Evolutionary conservation across 2,329 filamentous ascomycete species (phyloP).

Genomic region (Paracamarosporium sp.): DNA sequence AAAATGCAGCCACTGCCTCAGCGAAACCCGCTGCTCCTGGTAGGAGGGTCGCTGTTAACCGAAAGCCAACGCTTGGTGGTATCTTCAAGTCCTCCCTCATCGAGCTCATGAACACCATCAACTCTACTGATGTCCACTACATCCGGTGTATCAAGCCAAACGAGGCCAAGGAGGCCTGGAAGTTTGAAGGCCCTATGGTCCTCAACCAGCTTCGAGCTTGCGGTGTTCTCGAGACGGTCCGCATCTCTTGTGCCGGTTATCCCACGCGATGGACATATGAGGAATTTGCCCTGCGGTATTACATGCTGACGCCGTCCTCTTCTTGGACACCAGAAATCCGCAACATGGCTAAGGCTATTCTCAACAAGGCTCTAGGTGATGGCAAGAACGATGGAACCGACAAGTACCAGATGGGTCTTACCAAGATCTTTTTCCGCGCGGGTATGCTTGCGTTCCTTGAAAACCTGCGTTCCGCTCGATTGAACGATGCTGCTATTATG

Average conservation of each 20-base stretch:
- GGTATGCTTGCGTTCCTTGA: conserved; percentile 99
- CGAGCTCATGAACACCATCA: conserved; percentile 97
- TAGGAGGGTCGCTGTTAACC: conserved; percentile 88
- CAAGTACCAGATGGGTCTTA: conserved; percentile 96
- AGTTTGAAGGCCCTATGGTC: conserved; percentile 98
- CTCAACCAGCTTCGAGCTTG: conserved; percentile 95
- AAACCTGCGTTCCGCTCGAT: conserved; percentile 85
- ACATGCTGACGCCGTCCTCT: conserved; percentile 91
- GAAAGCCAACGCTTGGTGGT: conserved; percentile 95
- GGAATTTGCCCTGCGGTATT: conserved; percentile 96
- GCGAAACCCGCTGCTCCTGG: conserved; percentile 77
- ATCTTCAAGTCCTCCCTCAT: conserved; percentile 99
- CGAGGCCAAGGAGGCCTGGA: conserved; percentile 95
- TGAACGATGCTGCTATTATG: conserved; percentile 95
- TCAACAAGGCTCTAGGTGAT: conserved; percentile 79
- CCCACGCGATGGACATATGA: conserved; percentile 99
- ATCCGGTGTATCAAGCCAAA: conserved; percentile 99
- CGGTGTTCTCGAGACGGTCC: conserved; percentile 97
- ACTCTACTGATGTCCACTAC: conserved; percentile 97
- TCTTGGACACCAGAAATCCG: conserved; percentile 94
- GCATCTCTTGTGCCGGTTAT: conserved; percentile 96
- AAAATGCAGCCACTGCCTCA: conserved; percentile 66
- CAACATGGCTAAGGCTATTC: conserved; percentile 90
- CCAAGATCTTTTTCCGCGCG: conserved; percentile 99
- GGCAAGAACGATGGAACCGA: conserved; percentile 73